Conservation (phyloP, 192 early-diverging fungal species). For the Martensiomyces pterosporus region DNA sequence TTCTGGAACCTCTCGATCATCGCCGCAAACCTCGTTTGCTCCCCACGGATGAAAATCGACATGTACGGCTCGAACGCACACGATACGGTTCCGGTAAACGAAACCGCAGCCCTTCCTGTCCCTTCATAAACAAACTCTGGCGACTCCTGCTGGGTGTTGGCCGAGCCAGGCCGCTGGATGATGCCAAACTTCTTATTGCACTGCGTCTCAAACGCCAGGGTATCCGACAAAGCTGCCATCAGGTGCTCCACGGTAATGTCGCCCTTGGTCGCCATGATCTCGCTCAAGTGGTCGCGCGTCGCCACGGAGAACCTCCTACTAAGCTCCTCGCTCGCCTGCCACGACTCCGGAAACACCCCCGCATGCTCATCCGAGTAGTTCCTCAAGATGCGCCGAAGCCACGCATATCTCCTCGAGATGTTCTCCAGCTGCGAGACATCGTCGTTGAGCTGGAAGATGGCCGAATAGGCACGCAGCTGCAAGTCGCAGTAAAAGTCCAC, state of each 20-base stretch:
- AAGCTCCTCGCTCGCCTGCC: conserved; percentile 60
- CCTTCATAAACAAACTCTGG: conserved; percentile 9
- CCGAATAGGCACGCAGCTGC: conserved; percentile 79
- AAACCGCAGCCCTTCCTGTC: not conserved
- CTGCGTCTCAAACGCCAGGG: conserved; percentile 89
- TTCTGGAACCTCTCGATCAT: conserved; percentile 59
- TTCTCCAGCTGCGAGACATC: conserved; percentile 83
- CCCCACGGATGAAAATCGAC: conserved; percentile 78
- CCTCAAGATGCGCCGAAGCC: conserved; percentile 86
- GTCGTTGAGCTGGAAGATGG: conserved; percentile 67
- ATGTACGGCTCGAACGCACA: conserved; percentile 84
- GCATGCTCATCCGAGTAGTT: conserved; percentile 88
- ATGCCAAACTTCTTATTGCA: conserved; percentile 67
- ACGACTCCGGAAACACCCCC: conserved; percentile 70
- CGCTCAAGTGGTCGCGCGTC: conserved; percentile 62
- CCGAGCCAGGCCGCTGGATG: too few relatives aligned
- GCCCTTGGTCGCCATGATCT: conserved; percentile 58
- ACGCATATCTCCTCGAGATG: conserved; percentile 84
- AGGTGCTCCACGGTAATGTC: conserved; percentile 67
- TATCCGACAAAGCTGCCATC: conserved; percentile 71
- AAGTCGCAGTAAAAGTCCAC: conserved; percentile 73
- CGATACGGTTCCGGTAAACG: conserved; percentile 78
- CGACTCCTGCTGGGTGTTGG: conserved; percentile 9
- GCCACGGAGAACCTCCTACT: conserved; percentile 77
- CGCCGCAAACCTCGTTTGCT: conserved; percentile 61